A percentile compares a stretch with the other conserved stretches of the same genome.
phyloP scores from a whole-genome alignment of 169 alveolate genomes.

The Cyclospora cayetanensis region DNA sequence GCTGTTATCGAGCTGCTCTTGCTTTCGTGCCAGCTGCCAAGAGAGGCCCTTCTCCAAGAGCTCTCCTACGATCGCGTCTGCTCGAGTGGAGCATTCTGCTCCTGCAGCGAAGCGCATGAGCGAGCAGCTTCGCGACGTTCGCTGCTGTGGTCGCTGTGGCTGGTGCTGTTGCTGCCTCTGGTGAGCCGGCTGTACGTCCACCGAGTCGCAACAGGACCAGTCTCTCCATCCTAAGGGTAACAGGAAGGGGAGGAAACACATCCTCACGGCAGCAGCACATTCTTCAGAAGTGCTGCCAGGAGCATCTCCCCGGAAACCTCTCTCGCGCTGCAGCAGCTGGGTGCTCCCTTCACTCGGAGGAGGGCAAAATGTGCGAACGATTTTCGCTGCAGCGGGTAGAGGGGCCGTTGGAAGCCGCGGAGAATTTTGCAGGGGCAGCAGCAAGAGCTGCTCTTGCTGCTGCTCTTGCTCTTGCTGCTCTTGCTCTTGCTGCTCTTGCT shows the following conservation, averaged over 20 bases:
- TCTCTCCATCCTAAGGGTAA: not conserved
- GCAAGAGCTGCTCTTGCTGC: too few relatives aligned
- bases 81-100: slow-evolving; percentile 16
- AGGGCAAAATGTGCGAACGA: too few relatives aligned
- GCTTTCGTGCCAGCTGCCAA: slow-evolving; percentile 38
- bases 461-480: too few relatives aligned
- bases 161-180: slow-evolving; percentile 45
- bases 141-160: slow-evolving; percentile 13
- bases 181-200: not conserved
- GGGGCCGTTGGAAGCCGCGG: too few relatives aligned
- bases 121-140: not conserved
- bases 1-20: slow-evolving; percentile 1
- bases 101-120: slow-evolving; percentile 27
- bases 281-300: too few relatives aligned
- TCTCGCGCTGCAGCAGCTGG: too few relatives aligned
- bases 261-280: slow-evolving; percentile 29
- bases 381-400: too few relatives aligned
- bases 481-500: too few relatives aligned
- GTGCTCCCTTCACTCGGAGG: too few relatives aligned
- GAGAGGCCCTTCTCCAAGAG: slow-evolving; percentile 16
- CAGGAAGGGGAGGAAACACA: slow-evolving; percentile 27
- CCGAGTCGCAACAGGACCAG: not conserved
- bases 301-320: too few relatives aligned
- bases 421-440: too few relatives aligned
- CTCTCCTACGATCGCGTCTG: slow-evolving; percentile 31